These are phyloP conservation scores for Pichia ethanolica DNA, from an alignment of 805 yeast genomes.

Conservation along the genomic window DNA sequence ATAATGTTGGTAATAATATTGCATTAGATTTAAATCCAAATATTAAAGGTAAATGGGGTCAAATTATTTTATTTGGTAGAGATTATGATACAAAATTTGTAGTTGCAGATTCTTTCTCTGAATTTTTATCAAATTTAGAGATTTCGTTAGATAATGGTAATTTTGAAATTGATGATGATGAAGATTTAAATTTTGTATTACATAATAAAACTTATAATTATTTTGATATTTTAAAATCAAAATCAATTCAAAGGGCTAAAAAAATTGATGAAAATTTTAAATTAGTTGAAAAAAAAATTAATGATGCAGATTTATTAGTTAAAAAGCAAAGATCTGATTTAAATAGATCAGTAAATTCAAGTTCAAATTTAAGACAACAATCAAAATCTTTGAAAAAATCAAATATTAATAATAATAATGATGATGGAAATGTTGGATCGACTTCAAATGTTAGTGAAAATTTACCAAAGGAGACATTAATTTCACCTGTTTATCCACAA, in stretches of 20 bases:
- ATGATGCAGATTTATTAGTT: conserved; percentile 11
- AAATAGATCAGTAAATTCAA: not conserved
- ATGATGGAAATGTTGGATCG: too few relatives aligned
- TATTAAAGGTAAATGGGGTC: conserved; percentile 75
- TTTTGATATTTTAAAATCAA: conserved; percentile 59
- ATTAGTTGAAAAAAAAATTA: conserved; percentile 6
- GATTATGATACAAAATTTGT: conserved; percentile 88
- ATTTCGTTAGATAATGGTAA: conserved; percentile 83
- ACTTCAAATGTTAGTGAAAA: not conserved
- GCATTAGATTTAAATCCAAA: conserved; percentile 87
- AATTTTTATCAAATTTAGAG: conserved; percentile 72
- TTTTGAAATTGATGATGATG: conserved; percentile 60
- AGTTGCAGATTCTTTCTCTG: conserved; percentile 84
- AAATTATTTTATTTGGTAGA: conserved; percentile 86
- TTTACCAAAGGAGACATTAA: conserved; percentile 28
- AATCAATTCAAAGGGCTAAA: conserved; percentile 37
- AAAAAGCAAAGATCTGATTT: not conserved
- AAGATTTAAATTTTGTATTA: conserved; percentile 40
- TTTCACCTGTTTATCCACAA: conserved; percentile 21
- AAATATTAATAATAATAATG: too few relatives aligned
- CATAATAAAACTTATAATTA: conserved; percentile 47
- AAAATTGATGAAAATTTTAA: conserved; percentile 7
- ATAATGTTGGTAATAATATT: conserved; percentile 83
- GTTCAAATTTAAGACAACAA: not conserved
- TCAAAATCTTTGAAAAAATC: not conserved